These are phyloP conservation scores for Periconia sp. DNA, from an alignment of 2,329 filamentous ascomycete species.

Conservation along the genomic window DNA sequence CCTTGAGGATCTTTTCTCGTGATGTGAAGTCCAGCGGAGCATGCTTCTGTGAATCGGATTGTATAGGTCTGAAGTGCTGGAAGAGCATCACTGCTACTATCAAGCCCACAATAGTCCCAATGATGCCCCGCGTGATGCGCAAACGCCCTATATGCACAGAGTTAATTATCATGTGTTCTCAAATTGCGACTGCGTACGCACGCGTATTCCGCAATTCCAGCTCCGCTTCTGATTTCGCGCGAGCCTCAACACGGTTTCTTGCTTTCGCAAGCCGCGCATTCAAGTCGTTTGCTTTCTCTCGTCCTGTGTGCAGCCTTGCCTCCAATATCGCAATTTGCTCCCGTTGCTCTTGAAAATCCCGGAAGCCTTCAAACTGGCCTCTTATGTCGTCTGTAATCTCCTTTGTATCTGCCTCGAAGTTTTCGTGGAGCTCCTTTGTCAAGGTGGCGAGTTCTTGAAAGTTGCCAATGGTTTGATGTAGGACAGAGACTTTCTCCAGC, in stretches of 20 bases:
- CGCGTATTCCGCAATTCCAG: conserved; percentile 65
- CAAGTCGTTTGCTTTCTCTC: conserved; percentile 61
- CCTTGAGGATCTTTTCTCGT: conserved; percentile 25
- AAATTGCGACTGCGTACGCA: conserved; percentile 14
- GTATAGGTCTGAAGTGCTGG: conserved; percentile 29
- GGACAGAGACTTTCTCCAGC: conserved; percentile 65
- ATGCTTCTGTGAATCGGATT: conserved; percentile 9
- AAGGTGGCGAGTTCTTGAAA: conserved; percentile 68
- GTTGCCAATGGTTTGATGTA: conserved; percentile 65
- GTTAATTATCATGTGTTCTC: conserved; percentile 11
- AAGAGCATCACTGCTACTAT: conserved; percentile 51
- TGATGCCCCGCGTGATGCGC: conserved; percentile 63
- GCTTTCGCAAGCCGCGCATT: conserved; percentile 67
- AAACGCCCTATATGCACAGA: conserved; percentile 49
- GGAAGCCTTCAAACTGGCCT: conserved; percentile 61
- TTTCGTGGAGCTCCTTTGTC: conserved; percentile 59
- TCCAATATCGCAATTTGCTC: conserved; percentile 64
- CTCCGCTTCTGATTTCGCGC: conserved; percentile 67
- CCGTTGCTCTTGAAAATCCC: conserved; percentile 67
- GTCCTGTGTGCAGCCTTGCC: conserved; percentile 61
- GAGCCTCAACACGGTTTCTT: conserved; percentile 64
- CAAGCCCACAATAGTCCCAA: conserved; percentile 48
- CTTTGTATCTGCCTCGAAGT: conserved; percentile 62
- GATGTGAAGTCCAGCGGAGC: conserved; percentile 16
- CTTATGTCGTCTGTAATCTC: conserved; percentile 63